Conservation (phyloP, 2,329 filamentous ascomycete genomes). For the Aspergillus ruber region DNA sequence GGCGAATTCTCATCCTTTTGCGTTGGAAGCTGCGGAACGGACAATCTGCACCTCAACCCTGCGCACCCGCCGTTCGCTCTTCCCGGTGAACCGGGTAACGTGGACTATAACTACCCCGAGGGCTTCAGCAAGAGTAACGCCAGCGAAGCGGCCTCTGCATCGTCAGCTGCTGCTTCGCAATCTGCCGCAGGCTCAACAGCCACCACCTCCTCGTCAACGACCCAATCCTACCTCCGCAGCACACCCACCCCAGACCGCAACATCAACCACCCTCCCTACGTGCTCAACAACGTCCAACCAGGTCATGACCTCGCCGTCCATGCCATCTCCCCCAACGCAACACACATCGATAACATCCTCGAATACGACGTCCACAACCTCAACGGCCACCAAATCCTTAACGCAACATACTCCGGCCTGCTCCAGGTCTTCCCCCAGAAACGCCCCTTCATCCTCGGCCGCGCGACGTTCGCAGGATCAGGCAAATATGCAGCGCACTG, state of each 20-base stretch:
- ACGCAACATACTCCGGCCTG: conserved; percentile 69
- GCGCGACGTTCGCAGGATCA: conserved; percentile 71
- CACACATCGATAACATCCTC: conserved; percentile 62
- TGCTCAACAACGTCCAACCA: conserved; percentile 62
- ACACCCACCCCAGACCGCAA: conserved; percentile 58
- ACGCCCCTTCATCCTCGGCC: conserved; percentile 76
- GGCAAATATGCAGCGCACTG: conserved; percentile 75
- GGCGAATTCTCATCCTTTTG: conserved; percentile 60
- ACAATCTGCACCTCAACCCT: conserved; percentile 60
- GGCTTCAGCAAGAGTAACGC: conserved; percentile 62
- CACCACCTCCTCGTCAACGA: conserved; percentile 23
- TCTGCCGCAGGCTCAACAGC: conserved; percentile 38
- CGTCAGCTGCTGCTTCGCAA: conserved; percentile 49
- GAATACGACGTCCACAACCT: conserved; percentile 84
- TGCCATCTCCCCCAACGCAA: conserved; percentile 70
- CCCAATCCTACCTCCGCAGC: conserved; percentile 49
- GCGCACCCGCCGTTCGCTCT: conserved; percentile 60
- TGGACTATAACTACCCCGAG: conserved; percentile 60
- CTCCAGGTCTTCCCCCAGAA: conserved; percentile 57
- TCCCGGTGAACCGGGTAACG: conserved; percentile 57
- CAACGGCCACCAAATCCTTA: conserved; percentile 67
- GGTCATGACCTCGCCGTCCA: conserved; percentile 64
- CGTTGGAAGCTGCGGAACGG: conserved; percentile 63
- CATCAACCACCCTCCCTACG: conserved; percentile 68
- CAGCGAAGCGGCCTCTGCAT: conserved; percentile 58